Percentiles rank a stretch among this genome's conserved stretches.
These are phyloP conservation scores for Orbilia oligospora DNA, from an alignment of 2,329 filamentous ascomycete species.

Conservation along the genomic window DNA sequence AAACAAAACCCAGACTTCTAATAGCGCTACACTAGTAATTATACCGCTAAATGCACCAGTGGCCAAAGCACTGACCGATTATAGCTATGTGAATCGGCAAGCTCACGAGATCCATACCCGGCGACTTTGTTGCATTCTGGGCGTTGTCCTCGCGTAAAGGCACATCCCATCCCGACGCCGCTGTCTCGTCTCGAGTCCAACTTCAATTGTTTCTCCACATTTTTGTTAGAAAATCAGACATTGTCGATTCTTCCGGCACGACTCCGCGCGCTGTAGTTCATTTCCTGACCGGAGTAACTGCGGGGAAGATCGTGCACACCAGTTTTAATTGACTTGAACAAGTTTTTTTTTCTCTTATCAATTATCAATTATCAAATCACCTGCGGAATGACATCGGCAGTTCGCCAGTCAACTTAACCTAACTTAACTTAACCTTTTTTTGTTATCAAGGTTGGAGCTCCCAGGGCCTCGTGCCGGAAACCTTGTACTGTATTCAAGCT, in stretches of 20 bases:
- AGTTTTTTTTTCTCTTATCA: too few relatives aligned
- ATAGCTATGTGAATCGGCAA: too few relatives aligned
- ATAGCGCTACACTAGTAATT: too few relatives aligned
- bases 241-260: conserved; percentile 23
- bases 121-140: not conserved
- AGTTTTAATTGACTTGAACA: not conserved
- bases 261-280: conserved; percentile 9
- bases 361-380: too few relatives aligned
- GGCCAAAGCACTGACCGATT: too few relatives aligned
- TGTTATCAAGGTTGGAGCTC: not conserved
- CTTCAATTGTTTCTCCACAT: conserved; percentile 5
- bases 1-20: too few relatives aligned
- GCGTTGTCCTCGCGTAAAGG: not conserved
- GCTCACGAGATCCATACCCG: not conserved
- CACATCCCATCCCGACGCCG: not conserved
- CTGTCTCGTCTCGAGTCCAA: conserved; percentile 7
- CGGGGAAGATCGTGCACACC: conserved; percentile 15
- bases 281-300: conserved; percentile 28
- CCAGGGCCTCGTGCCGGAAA: not conserved
- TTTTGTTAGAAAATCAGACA: too few relatives aligned
- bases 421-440: too few relatives aligned
- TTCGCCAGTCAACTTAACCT: too few relatives aligned
- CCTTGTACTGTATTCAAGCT: too few relatives aligned
- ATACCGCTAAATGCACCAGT: too few relatives aligned
- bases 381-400: conserved; percentile 19